Percentiles rank a stretch among this genome's conserved stretches.
phyloP scores from a whole-genome alignment of 768 basidiomycete species.

The Phylloporus arenicola region DNA sequence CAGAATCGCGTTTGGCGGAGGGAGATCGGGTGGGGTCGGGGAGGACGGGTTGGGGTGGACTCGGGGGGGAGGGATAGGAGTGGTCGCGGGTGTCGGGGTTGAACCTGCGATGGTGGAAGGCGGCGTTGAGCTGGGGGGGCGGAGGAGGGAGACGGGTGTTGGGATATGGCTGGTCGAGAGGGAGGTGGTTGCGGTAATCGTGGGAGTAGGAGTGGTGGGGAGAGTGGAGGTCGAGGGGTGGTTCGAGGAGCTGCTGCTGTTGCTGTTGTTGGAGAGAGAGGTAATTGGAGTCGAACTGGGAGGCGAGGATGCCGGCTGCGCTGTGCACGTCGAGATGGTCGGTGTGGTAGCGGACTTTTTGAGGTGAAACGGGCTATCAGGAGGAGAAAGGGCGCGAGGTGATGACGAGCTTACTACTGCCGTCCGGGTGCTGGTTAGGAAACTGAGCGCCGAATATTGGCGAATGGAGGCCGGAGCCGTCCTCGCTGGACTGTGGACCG shows the following conservation, averaged over 20 bases:
- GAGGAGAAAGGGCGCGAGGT: constrained; percentile 43
- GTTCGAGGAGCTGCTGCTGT: constrained; percentile 42
- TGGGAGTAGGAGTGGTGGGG: constrained; percentile 34
- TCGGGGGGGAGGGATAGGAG: constrained; percentile 31
- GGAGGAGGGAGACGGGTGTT: constrained; percentile 40
- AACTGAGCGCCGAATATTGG: constrained; percentile 54
- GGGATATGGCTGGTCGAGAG: constrained; percentile 39
- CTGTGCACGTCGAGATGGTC: constrained; percentile 43
- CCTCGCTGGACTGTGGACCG: constrained; percentile 67
- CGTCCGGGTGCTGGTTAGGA: constrained; percentile 45
- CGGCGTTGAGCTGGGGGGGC: constrained; percentile 16
- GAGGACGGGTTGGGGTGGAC: constrained; percentile 16
- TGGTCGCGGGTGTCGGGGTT: constrained; percentile 35
- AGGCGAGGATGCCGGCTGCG: constrained; percentile 43
- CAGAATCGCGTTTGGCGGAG: constrained; percentile 44
- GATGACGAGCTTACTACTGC: constrained; percentile 36
- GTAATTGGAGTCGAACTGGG: constrained; percentile 46
- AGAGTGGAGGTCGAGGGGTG: constrained; percentile 39
- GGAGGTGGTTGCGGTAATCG: constrained; percentile 46
- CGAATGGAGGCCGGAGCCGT: constrained; percentile 70
- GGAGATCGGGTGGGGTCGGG: constrained; percentile 26
- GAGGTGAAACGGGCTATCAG: constrained; percentile 33
- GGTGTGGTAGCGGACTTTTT: constrained; percentile 68
- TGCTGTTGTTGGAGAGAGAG: constrained; percentile 38
- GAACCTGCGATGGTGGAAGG: constrained; percentile 30